Conservation (phyloP, 1,139 yeast species). For the Hemisphaericaspora subhashii region DNA sequence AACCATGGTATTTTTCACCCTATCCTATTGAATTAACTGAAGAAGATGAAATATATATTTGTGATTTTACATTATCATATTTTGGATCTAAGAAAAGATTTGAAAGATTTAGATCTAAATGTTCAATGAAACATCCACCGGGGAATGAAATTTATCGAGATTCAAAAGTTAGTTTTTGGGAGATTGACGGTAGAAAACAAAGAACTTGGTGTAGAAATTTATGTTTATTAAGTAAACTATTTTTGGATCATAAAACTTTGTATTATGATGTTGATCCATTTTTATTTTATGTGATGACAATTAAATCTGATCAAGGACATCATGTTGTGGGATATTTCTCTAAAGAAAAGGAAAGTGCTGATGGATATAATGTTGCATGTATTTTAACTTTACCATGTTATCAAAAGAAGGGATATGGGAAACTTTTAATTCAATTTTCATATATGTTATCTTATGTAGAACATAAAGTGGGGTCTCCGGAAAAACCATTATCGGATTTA, state of each 20-base stretch:
- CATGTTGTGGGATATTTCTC: constrained; percentile 96
- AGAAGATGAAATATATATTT: constrained; percentile 82
- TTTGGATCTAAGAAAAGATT: constrained; percentile 89
- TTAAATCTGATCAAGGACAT: constrained; percentile 83
- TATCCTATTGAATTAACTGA: constrained; percentile 94
- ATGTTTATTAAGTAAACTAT: constrained; percentile 82
- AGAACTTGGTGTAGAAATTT: constrained; percentile 96
- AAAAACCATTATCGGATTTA: constrained; percentile 92
- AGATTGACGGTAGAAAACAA: constrained; percentile 94
- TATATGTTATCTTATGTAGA: constrained; percentile 87
- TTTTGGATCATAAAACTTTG: constrained; percentile 90
- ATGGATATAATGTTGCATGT: constrained; percentile 96
- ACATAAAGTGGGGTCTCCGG: constrained; percentile 92
- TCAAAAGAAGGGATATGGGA: constrained; percentile 93
- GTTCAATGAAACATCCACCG: constrained; percentile 91
- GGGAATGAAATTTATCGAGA: constrained; percentile 97
- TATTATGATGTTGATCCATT: constrained; percentile 98
- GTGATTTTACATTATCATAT: constrained; percentile 87
- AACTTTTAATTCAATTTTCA: constrained; percentile 86
- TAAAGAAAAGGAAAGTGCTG: constrained; percentile 94
- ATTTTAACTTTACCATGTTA: constrained; percentile 93
- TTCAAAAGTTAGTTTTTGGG: constrained; percentile 75
- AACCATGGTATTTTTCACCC: constrained; percentile 99
- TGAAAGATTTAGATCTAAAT: constrained; percentile 84
- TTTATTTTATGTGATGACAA: constrained; percentile 91